Evolutionary conservation across 2,329 filamentous ascomycete species (phyloP), one percentile per base, ranked within the genome.

Genomic region (Didymella glomerata): DNA sequence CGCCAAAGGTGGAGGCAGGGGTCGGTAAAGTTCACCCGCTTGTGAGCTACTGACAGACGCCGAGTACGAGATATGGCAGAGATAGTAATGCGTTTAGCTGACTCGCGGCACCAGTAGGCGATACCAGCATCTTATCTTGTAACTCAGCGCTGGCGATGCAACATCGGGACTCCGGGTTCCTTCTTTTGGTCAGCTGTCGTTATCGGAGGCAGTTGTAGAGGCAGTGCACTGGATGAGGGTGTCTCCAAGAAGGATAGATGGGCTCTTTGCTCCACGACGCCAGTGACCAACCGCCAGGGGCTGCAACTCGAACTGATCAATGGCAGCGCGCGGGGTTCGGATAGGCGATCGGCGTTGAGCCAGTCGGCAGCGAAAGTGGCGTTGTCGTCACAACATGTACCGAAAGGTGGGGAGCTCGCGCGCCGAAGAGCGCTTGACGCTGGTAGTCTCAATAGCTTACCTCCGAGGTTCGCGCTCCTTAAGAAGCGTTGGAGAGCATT

Each of bases 351-450:
- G 22, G 51, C 51, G n/a, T 28, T 18, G 42, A 48, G 24, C 57
- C 47, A 60, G 46, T 60, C 27, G 54, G n/a, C 28, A 32, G 42
- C 47, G 18, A 60, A 38, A 48, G 51, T 48, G 57, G 52, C 58
- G 56, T 32, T 40, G n/a, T 47, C 54, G 44, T 61, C 54, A 60
- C 60, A 59, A 52, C 42, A 51, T 62, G 30, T 50, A 56, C 60
- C 59, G 64, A 68, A 58, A 64, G 59, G 66, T 70, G 68, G 68
- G 66, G 66, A 64, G 57, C 36, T 60, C 30, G 49, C 48, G 48
- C 46, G 24, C 53, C 61, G 54, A 48, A 57, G 52, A 56, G 53
- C 58, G 51, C 57, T 48, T 53, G 45, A 55, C 42, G 28, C 46
- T 40, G 46, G 55, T 48, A 55, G 41, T 51, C 20, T 4, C 22